phyloP scores from a whole-genome alignment of 129 eudicot species.

The Centrapalus pauciflorus region DNA sequence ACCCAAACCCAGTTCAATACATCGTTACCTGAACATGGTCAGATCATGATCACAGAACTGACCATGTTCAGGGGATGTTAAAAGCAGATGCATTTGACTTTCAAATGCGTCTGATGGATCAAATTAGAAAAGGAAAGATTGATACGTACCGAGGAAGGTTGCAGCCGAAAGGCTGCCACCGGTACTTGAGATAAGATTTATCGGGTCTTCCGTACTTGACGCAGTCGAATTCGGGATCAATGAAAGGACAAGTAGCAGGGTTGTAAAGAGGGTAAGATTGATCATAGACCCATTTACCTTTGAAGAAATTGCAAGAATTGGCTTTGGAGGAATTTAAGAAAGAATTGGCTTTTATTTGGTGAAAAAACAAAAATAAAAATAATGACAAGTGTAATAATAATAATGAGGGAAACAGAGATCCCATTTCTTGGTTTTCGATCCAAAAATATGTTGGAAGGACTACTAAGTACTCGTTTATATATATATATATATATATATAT shows the following conservation, averaged over 20 bases:
- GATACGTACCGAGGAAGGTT: conserved; percentile 46
- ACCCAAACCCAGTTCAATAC: background rate
- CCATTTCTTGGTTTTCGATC: conserved; percentile 36
- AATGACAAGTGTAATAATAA: conserved; percentile 24
- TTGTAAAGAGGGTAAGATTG: conserved; percentile 80
- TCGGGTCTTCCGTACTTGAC: conserved; percentile 62
- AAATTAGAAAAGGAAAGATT: no score
- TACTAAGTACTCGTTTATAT: conserved; percentile 12
- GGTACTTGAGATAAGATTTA: conserved; percentile 49
- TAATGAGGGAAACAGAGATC: conserved; percentile 14
- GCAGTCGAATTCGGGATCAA: conserved; percentile 67
- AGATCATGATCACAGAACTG: background rate
- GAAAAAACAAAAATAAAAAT: conserved; percentile 24
- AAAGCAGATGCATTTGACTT: background rate
- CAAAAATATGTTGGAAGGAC: conserved; percentile 18
- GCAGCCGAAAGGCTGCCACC: conserved; percentile 81
- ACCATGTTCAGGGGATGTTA: background rate
- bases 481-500: conserved; percentile 15
- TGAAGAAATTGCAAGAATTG: conserved; percentile 46
- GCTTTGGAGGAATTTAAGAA: conserved; percentile 29
- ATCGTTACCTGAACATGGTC: background rate
- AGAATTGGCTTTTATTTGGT: conserved; percentile 32
- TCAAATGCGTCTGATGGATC: no score
- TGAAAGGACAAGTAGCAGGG: conserved; percentile 59
- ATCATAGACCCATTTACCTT: conserved; percentile 83